These are phyloP conservation scores for Austroboletus eburneus DNA, from an alignment of 768 basidiomycete genomes.

Conservation along the genomic window DNA sequence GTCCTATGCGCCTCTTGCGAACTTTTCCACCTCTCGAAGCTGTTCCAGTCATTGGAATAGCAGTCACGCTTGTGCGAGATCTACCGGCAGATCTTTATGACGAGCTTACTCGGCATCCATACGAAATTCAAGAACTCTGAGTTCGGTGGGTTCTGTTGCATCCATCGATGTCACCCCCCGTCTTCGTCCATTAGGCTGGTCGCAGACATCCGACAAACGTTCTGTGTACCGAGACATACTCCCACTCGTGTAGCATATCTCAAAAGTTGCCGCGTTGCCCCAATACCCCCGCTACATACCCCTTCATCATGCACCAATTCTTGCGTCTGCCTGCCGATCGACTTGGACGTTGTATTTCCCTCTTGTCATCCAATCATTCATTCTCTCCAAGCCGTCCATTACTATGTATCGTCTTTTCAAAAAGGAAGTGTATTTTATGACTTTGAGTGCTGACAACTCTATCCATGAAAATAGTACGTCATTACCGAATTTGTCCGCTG, in stretches of 20 bases:
- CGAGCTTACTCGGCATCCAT: constrained; percentile 86
- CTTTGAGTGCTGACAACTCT: too few species aligned
- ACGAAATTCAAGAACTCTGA: constrained; percentile 40
- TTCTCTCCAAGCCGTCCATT: too few species aligned
- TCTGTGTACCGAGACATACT: too few species aligned
- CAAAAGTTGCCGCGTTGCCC: neutral
- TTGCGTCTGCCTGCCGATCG: too few species aligned
- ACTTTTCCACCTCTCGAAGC: constrained; percentile 93
- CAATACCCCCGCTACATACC: neutral
- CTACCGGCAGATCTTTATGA: constrained; percentile 84
- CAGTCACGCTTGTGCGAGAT: constrained; percentile 90
- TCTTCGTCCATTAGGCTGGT: constrained; percentile 6
- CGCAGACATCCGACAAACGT: constrained; percentile 8
- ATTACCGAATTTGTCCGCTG: too few species aligned
- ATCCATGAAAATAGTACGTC: too few species aligned
- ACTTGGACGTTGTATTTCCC: too few species aligned
- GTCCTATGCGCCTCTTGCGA: constrained; percentile 91
- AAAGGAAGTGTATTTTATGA: too few species aligned
- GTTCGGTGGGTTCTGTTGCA: constrained; percentile 1
- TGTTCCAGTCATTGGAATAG: constrained; percentile 82
- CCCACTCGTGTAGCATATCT: constrained; percentile 25
- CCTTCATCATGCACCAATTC: too few species aligned
- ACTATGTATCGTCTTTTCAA: too few species aligned
- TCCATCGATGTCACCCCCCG: too few species aligned
- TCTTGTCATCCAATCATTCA: too few species aligned